Evolutionary conservation across 1,284 basidiomycete species (phyloP).

Genomic region (Rhodotorula sp.): DNA sequence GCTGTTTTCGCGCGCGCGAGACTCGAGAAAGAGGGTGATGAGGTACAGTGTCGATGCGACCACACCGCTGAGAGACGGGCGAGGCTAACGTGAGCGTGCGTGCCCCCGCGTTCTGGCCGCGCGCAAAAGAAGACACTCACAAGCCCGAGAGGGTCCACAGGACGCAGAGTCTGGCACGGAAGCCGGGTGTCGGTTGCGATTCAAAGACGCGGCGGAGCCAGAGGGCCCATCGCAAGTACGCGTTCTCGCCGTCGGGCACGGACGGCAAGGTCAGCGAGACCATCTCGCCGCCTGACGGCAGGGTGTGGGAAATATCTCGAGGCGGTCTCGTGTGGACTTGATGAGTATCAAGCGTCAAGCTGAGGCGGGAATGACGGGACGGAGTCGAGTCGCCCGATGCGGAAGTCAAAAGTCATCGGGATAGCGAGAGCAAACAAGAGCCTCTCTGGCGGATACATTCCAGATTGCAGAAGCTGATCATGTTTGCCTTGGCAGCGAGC

Average conservation of each 20-base stretch:
- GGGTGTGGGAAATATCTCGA: too few relatives aligned
- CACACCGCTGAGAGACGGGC: not conserved
- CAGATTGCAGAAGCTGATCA: too few relatives aligned
- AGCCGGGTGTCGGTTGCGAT: conserved; percentile 8
- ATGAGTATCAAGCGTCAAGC: not conserved
- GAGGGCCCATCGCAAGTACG: not conserved
- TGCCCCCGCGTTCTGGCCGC: too few relatives aligned
- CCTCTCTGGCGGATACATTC: too few relatives aligned
- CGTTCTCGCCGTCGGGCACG: not conserved
- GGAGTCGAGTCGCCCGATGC: not conserved
- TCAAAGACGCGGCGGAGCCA: not conserved
- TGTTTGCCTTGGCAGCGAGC: too few relatives aligned
- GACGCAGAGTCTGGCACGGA: conserved; percentile 5
- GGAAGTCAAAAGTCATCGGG: too few relatives aligned
- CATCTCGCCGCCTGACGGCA: not conserved
- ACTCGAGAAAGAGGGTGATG: conserved; percentile 5
- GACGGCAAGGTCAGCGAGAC: not conserved
- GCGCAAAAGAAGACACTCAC: conserved; percentile 5
- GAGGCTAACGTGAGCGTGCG: too few relatives aligned
- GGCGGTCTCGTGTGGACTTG: too few relatives aligned
- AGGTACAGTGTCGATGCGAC: conserved; percentile 7
- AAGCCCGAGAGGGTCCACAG: conserved; percentile 19
- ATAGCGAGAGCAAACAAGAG: too few relatives aligned
- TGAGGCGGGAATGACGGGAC: not conserved
- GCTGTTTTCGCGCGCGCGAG: not conserved